A percentile compares a stretch with the other conserved stretches of the same genome.
Conservation (phyloP, 148 eudicot species). For the Agrostemma githago region DNA sequence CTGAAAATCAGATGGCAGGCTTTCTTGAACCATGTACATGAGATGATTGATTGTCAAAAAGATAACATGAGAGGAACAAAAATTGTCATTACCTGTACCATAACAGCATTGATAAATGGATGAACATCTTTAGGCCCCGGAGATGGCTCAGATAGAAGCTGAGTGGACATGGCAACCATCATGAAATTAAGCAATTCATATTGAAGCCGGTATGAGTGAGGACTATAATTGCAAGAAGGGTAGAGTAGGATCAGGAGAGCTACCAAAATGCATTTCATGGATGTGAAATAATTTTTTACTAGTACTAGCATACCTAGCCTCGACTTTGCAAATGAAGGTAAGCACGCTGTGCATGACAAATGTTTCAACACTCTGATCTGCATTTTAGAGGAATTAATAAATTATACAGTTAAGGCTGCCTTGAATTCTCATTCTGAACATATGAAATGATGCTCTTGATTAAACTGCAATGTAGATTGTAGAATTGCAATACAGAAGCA, state of each 20-base stretch:
- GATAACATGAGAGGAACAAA: background rate
- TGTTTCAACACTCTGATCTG: slow-evolving; percentile 59
- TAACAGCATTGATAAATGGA: slow-evolving; percentile 71
- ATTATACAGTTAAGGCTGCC: slow-evolving; percentile 3
- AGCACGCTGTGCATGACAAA: slow-evolving; percentile 53
- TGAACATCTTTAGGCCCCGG: slow-evolving; percentile 72
- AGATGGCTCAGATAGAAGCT: slow-evolving; percentile 83
- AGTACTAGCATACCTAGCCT: slow-evolving; percentile 53
- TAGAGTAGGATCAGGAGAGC: slow-evolving; percentile 20
- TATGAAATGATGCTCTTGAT: background rate
- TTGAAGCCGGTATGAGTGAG: slow-evolving; percentile 65
- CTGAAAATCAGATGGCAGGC: slow-evolving; percentile 35
- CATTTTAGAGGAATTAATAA: slow-evolving; percentile 14
- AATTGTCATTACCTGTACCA: slow-evolving; percentile 59
- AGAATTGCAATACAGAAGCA: too few species aligned
- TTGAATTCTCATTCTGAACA: background rate
- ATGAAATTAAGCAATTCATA: slow-evolving; percentile 81
- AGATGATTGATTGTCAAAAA: slow-evolving; percentile 1
- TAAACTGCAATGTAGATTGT: background rate
- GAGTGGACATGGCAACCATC: slow-evolving; percentile 85
- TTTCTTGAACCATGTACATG: background rate
- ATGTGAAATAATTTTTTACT: slow-evolving; percentile 3
- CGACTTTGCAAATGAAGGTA: slow-evolving; percentile 66
- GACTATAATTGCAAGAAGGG: slow-evolving; percentile 42
- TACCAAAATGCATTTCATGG: slow-evolving; percentile 2